Evolutionary conservation across 768 basidiomycete species (phyloP).

Genomic region (Pleurotus salmoneostramineus): DNA sequence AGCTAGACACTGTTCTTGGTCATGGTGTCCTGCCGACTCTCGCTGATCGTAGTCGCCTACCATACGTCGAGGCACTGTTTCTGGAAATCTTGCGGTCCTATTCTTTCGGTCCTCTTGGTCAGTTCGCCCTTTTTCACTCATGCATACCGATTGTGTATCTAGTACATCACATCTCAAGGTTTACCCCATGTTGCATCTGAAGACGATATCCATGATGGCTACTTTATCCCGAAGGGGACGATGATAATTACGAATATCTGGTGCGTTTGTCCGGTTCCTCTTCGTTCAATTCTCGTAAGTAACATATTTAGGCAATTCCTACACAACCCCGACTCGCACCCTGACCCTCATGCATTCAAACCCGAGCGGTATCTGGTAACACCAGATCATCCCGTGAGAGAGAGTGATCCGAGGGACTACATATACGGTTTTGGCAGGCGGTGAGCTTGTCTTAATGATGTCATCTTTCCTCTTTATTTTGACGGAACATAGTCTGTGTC

Average conservation of each 20-base stretch:
- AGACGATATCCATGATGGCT: slow-evolving; percentile 28
- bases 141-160: not conserved
- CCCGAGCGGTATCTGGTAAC: slow-evolving; percentile 4
- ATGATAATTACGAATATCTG: slow-evolving; percentile 7
- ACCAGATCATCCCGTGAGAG: slow-evolving; percentile 31
- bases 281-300: not conserved
- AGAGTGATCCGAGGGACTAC: slow-evolving; percentile 55
- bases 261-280: not conserved
- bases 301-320: slow-evolving; percentile 37
- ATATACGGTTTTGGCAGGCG: slow-evolving; percentile 74
- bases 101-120: slow-evolving; percentile 39
- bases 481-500: not conserved
- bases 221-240: slow-evolving; percentile 9
- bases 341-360: slow-evolving; percentile 8
- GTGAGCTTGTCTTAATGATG: slow-evolving; percentile 27
- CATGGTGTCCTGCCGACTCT: slow-evolving; percentile 57
- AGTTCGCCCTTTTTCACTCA: slow-evolving; percentile 6
- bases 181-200: slow-evolving; percentile 52
- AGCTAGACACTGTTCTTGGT: slow-evolving; percentile 59
- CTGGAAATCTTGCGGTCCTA: slow-evolving; percentile 58
- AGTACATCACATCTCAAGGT: slow-evolving; percentile 26
- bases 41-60: slow-evolving; percentile 51
- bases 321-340: slow-evolving; percentile 45
- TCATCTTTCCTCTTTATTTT: not conserved
- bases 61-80: slow-evolving; percentile 58